Evolutionary conservation across 228 moss, liverwort and hornwort species (phyloP).

Genomic region (Sphagnum magellanicum): DNA sequence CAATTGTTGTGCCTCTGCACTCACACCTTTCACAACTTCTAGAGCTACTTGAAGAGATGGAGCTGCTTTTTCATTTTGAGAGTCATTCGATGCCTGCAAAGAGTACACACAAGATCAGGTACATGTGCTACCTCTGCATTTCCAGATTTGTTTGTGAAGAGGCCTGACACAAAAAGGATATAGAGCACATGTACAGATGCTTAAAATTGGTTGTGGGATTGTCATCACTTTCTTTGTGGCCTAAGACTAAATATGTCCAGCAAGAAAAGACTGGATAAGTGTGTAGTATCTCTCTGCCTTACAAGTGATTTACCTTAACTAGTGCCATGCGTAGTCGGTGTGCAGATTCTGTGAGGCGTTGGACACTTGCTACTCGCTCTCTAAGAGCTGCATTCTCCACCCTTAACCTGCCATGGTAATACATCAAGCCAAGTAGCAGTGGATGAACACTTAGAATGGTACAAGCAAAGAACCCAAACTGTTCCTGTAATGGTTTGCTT

Average conservation of each 20-base stretch:
- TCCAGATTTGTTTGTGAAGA: constrained; percentile 2
- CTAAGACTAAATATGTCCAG: no score
- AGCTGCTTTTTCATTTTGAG: constrained; percentile 24
- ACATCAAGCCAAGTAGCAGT: neutral
- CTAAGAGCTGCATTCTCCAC: constrained; percentile 88
- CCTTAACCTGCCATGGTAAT: constrained; percentile 39
- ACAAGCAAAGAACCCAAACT: no score
- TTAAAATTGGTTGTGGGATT: no score
- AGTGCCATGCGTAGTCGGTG: constrained; percentile 84
- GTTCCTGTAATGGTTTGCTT: no score
- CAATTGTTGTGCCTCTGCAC: constrained; percentile 62
- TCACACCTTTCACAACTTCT: constrained; percentile 51
- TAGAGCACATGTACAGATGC: no score
- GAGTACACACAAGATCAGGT: neutral
- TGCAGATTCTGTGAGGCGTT: constrained; percentile 72
- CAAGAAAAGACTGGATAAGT: neutral
- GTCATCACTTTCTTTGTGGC: no score
- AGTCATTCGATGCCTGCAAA: constrained; percentile 55
- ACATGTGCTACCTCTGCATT: neutral
- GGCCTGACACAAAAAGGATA: neutral
- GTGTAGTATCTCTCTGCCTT: neutral
- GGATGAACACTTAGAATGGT: no score
- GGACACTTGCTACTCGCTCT: constrained; percentile 74
- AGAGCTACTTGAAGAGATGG: constrained; percentile 43
- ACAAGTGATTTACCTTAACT: constrained; percentile 39